A percentile compares a stretch with the other conserved stretches of the same genome.
phyloP scores from a whole-genome alignment of 768 basidiomycete genomes.

The Brasilioporus rufonigricans region DNA sequence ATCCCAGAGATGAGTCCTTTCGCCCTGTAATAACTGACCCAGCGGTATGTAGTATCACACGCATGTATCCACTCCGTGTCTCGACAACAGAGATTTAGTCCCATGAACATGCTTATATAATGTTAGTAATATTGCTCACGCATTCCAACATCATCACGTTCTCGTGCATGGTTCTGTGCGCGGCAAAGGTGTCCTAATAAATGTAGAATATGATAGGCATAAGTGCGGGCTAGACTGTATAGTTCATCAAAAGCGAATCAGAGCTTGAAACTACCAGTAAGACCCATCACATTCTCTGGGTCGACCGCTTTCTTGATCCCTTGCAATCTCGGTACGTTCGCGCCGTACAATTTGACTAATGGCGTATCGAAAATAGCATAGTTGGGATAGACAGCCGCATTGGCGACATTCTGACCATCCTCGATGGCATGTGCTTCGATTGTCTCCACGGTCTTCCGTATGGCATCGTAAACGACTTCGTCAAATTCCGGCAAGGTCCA shows the following conservation, averaged over 20 bases:
- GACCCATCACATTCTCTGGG: constrained; percentile 56
- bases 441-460: constrained; percentile 34
- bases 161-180: not conserved
- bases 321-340: constrained; percentile 27
- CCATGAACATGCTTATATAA: no score
- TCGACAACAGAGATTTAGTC: no score
- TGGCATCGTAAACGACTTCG: constrained; percentile 34
- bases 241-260: constrained; percentile 12
- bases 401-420: not conserved
- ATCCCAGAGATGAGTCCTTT: no score
- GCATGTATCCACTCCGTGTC: no score
- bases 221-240: not conserved
- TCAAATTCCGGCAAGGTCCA: not conserved
- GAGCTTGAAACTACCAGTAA: constrained; percentile 60
- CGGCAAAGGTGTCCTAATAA: not conserved
- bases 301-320: constrained; percentile 29
- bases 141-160: no score
- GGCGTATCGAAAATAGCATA: constrained; percentile 56
- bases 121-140: no score
- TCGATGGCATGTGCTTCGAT: constrained; percentile 35
- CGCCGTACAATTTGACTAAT: constrained; percentile 45
- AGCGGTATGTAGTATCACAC: no score
- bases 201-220: not conserved
- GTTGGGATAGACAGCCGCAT: constrained; percentile 50
- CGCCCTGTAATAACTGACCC: no score